A percentile compares a stretch with the other conserved stretches of the same genome.
Conservation (phyloP, 306 rosid genomes). For the Lupinus albus region DNA sequence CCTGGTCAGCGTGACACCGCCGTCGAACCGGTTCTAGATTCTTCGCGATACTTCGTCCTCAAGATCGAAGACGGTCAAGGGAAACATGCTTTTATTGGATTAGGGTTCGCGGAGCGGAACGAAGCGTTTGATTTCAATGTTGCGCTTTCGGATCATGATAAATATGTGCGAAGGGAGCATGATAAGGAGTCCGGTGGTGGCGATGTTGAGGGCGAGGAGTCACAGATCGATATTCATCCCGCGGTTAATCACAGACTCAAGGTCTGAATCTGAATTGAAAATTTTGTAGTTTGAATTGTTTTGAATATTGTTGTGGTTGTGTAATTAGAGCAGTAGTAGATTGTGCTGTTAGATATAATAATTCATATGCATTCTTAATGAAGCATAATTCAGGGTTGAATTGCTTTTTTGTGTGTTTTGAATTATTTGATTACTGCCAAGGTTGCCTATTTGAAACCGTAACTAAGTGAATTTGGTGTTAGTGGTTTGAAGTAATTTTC, state of each 20-base stretch:
- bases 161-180: slow-evolving; percentile 75
- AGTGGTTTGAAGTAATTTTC: not conserved
- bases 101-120: slow-evolving; percentile 88
- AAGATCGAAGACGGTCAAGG: slow-evolving; percentile 97
- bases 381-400: not conserved
- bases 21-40: slow-evolving; percentile 91
- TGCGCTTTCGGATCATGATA: slow-evolving; percentile 94
- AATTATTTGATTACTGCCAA: not conserved
- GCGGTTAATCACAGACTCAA: slow-evolving; percentile 92
- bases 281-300: not conserved
- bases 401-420: not conserved
- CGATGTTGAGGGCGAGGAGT: slow-evolving; percentile 49
- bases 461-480: not conserved
- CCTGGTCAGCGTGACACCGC: slow-evolving; percentile 89
- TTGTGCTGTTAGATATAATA: no score
- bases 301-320: not conserved
- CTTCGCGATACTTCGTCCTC: slow-evolving; percentile 93
- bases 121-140: slow-evolving; percentile 99
- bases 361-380: no score
- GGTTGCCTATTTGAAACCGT: not conserved
- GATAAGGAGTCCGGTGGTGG: slow-evolving; percentile 70
- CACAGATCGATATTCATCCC: slow-evolving; percentile 88
- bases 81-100: slow-evolving; percentile 89
- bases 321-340: no score
- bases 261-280: slow-evolving; percentile 44